Evolutionary conservation across 805 yeast genomes (phyloP).

Genomic region (Kuraishia floccosa): DNA sequence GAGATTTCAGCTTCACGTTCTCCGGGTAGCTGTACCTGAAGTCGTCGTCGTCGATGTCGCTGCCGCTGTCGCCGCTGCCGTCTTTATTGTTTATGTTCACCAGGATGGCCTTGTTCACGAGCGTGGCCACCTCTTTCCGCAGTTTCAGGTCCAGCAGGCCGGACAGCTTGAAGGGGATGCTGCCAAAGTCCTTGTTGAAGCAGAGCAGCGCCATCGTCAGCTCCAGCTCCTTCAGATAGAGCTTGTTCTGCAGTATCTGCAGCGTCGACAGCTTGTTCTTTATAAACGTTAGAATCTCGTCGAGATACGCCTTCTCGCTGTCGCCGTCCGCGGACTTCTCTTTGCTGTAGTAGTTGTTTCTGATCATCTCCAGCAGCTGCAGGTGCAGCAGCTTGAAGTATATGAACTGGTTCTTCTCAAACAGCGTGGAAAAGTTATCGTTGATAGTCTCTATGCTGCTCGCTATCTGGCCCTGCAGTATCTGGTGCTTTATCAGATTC

Average conservation of each 20-base stretch:
- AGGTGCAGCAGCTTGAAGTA: conserved; percentile 67
- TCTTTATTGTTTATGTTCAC: conserved; percentile 17
- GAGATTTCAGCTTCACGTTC: conserved; percentile 10
- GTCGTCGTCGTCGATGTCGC: not conserved
- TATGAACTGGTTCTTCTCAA: conserved; percentile 50
- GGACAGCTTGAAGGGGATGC: conserved; percentile 43
- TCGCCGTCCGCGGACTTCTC: conserved; percentile 11
- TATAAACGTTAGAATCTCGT: conserved; percentile 45
- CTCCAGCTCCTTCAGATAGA: conserved; percentile 63
- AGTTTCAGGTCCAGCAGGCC: conserved; percentile 46
- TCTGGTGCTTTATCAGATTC: conserved; percentile 36
- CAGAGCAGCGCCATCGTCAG: conserved; percentile 73
- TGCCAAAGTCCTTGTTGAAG: conserved; percentile 26
- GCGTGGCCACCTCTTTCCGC: conserved; percentile 53
- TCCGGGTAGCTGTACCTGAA: conserved; percentile 8
- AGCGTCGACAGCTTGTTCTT: conserved; percentile 31
- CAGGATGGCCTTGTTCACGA: conserved; percentile 60
- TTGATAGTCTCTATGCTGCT: conserved; percentile 46
- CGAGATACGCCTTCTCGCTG: conserved; percentile 36
- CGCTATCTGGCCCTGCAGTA: conserved; percentile 50
- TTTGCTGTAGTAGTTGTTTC: conserved; percentile 29
- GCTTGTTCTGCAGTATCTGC: conserved; percentile 26
- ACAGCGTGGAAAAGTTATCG: conserved; percentile 47
- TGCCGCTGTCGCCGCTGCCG: not conserved
- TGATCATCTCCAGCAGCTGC: conserved; percentile 71